phyloP scores from a whole-genome alignment of 192 early-diverging fungal genomes.

The Podochytrium sp. region DNA sequence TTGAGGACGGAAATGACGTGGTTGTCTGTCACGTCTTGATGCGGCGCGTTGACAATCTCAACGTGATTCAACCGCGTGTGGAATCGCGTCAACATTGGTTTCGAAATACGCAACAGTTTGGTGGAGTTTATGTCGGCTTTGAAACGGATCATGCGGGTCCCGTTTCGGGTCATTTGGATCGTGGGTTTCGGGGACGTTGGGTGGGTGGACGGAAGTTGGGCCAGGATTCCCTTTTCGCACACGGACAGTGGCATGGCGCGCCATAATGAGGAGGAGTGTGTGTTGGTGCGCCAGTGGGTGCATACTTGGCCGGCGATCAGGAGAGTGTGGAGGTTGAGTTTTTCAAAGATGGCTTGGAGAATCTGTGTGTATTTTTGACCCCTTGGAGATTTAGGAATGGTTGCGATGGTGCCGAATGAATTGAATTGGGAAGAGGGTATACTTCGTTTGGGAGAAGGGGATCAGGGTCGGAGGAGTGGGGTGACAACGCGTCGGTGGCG shows the following conservation, averaged over 20 bases:
- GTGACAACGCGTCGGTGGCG: no score
- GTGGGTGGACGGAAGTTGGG: no score
- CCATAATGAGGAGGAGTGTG: conserved; percentile 1
- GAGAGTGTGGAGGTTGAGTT: not conserved
- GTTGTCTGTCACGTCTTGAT: not conserved
- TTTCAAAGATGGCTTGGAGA: not conserved
- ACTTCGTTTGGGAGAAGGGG: no score
- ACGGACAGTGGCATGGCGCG: not conserved
- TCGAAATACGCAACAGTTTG: no score
- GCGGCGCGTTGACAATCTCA: not conserved
- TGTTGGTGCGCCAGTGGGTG: conserved; percentile 1
- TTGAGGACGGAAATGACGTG: not conserved
- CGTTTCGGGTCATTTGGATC: no score
- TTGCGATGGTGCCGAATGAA: no score
- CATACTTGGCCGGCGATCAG: not conserved
- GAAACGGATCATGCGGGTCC: no score
- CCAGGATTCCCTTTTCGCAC: conserved; percentile 2
- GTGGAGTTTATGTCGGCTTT: no score
- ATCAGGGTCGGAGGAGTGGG: no score
- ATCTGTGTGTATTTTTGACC: not conserved
- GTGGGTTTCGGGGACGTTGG: no score
- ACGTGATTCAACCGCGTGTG: not conserved
- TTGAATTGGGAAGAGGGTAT: no score
- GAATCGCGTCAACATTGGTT: no score
- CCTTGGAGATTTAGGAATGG: not conserved